These are phyloP conservation scores for Rhizopus stolonifer DNA, from an alignment of 371 early-diverging fungal species.

Conservation along the genomic window DNA sequence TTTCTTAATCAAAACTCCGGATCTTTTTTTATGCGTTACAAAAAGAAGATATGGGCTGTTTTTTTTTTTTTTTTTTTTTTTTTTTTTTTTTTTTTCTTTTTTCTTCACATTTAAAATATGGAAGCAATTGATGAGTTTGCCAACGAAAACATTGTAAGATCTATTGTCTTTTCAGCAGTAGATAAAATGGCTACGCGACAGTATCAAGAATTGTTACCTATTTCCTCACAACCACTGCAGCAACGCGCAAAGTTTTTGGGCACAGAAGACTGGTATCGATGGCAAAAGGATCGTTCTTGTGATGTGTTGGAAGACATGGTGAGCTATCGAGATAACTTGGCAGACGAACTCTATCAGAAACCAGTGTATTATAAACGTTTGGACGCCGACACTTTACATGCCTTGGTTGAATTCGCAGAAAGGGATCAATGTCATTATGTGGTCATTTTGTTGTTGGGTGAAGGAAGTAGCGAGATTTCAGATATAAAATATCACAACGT, in stretches of 20 bases:
- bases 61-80: background rate
- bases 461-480: conserved; percentile 29
- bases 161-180: conserved; percentile 42
- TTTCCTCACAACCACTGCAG: conserved; percentile 32
- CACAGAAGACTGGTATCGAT: conserved; percentile 20
- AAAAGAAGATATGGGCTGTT: background rate
- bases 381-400: conserved; percentile 42
- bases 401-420: conserved; percentile 38
- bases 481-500: conserved; percentile 51
- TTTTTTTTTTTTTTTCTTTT: background rate
- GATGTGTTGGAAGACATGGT: conserved; percentile 34
- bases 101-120: conserved; percentile 18
- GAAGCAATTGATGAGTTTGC: conserved; percentile 35
- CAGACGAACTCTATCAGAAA: conserved; percentile 24
- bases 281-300: conserved; percentile 38
- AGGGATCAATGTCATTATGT: conserved; percentile 28
- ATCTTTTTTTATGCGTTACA: no score
- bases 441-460: conserved; percentile 35
- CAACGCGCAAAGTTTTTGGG: conserved; percentile 38
- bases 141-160: conserved; percentile 51
- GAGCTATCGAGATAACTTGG: conserved; percentile 13
- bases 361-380: conserved; percentile 48
- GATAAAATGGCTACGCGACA: conserved; percentile 37
- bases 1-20: background rate
- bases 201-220: conserved; percentile 29